Conservation (phyloP, 176 grass and related monocot genomes). For the Carex littledalei region DNA sequence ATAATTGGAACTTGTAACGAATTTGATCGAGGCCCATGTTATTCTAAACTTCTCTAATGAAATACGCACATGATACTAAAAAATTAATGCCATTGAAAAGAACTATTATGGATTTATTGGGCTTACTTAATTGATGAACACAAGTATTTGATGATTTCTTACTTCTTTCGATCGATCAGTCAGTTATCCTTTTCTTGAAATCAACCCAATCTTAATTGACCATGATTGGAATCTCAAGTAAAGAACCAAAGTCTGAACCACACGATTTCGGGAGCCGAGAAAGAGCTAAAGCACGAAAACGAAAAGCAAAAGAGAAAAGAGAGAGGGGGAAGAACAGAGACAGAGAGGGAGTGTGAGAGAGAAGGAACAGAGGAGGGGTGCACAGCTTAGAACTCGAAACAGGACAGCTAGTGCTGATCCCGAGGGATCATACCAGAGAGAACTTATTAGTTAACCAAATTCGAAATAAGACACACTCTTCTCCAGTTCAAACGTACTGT, state of each 20-base stretch:
- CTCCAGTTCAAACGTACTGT: neutral
- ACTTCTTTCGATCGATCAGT: neutral
- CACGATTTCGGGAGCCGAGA: constrained; percentile 21
- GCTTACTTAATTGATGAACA: neutral
- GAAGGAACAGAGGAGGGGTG: neutral
- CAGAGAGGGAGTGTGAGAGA: neutral
- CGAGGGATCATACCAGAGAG: neutral
- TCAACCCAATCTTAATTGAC: neutral
- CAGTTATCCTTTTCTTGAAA: neutral
- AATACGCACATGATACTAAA: too few relatives aligned
- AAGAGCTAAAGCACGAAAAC: constrained; percentile 8
- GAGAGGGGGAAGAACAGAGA: neutral
- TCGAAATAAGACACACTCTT: neutral
- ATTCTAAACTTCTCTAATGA: too few relatives aligned
- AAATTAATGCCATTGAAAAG: too few relatives aligned
- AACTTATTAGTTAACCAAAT: neutral
- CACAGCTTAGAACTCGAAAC: neutral
- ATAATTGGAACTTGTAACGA: too few relatives aligned
- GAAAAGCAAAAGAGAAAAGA: constrained; percentile 7
- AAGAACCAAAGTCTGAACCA: neutral
- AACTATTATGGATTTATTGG: neutral
- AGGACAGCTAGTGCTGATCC: constrained; percentile 14
- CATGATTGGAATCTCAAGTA: constrained; percentile 18
- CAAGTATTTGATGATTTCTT: neutral
- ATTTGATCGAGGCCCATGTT: too few relatives aligned